Conservation (phyloP, 768 basidiomycete species). For the Tubosaeta sp. region DNA sequence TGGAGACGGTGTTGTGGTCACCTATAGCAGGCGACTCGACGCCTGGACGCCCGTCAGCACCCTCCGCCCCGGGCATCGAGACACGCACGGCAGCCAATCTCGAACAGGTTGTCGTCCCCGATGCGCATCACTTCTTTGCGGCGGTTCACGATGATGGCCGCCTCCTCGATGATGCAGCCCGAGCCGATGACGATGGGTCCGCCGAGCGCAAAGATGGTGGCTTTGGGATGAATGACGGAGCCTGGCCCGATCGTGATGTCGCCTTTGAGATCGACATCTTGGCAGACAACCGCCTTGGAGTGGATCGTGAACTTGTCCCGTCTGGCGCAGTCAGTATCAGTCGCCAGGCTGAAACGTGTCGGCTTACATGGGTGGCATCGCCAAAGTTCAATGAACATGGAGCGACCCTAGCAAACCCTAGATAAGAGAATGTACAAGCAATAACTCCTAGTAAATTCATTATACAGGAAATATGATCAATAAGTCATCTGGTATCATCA, state of each 20-base stretch:
- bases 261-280: conserved; percentile 92
- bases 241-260: conserved; percentile 91
- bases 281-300: conserved; percentile 85
- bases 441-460: conserved; percentile 11
- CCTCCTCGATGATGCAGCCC: conserved; percentile 90
- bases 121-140: conserved; percentile 88
- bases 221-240: conserved; percentile 91
- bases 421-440: conserved; percentile 14
- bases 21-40: conserved; percentile 86
- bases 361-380: conserved; percentile 31
- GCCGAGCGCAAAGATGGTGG: conserved; percentile 85
- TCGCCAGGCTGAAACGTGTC: neutral
- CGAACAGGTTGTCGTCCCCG: conserved; percentile 90
- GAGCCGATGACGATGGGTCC: conserved; percentile 89
- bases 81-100: conserved; percentile 85
- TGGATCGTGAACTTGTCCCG: conserved; percentile 89
- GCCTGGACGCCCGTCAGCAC: conserved; percentile 41
- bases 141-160: conserved; percentile 86
- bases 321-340: conserved; percentile 34
- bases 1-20: conserved; percentile 80
- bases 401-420: conserved; percentile 7
- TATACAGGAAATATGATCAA: conserved; percentile 15
- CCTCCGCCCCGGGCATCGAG: neutral
- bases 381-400: conserved; percentile 1
- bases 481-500: conserved; percentile 20